Evolutionary conservation across 148 eudicot species (phyloP), one percentile per base, ranked within the genome.

Genomic region (Amaranthus palmeri): DNA sequence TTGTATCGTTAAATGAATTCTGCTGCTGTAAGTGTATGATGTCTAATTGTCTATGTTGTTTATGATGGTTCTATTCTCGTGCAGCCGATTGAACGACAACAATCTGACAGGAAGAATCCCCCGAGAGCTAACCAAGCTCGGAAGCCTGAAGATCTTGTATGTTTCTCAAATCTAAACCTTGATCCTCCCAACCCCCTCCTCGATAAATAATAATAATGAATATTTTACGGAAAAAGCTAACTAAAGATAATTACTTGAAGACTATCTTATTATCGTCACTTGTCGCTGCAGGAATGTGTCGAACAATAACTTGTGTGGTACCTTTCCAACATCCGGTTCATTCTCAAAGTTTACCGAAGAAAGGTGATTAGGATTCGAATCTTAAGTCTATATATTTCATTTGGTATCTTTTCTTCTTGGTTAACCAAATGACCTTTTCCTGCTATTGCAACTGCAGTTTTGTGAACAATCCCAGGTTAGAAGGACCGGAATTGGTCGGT

Each of bases 401-500:
- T 52, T 13, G 3, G 15, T 61, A 48, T 48, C 4, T 64, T 6
- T 54, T 13, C n/a, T 62, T 48, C 70, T 63, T 17, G 52, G 54
- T 58, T 61, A 48, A 78, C 61, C 13, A 18, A 47, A 45, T 14
- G 2, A 2, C 10, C 18, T 67, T 41, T 15, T 13, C 14, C 7
- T 5, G 7, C 10, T 62, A 15, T 52, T 47, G 5, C 65, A 61
- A 11, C 25, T 81, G 79, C 87, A 91, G 97, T 72, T 91, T 87
- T 55, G 44, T 73, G 69, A 85, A 87, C 76, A 91, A 88, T 72
- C 84, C 90, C 3, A 85, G 82, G 81, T 76, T 91, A 61, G 86
- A 88, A 80, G 93, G 93, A n/a, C 97, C 93, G 7, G 92, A 91
- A 77, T 76, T 91, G 50, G 71, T 88, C 70, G 96, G 96, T 59